Base-by-base conservation (phyloP, 257 asterid genomes). In the Capsicum rhomboideum region DNA sequence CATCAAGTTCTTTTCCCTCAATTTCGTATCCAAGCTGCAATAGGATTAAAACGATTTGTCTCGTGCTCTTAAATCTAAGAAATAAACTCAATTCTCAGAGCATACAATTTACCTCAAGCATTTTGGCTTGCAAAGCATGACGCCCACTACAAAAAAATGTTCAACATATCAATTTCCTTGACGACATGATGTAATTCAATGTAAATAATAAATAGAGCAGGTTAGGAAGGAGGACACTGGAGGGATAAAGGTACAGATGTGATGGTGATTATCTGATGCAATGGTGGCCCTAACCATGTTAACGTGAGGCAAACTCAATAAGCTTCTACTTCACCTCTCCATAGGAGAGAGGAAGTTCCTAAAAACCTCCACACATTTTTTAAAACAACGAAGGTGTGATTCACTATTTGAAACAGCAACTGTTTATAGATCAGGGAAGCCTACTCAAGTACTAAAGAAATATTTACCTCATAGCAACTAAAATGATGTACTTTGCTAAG, bases 61-160 rank as follows among this genome's bases (percentile, higher is more conserved):
- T 77, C 58, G 12, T 77, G 63, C 63, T 50, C 63, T 9, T 26
- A 77, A 28, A 50, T 16, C 1, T 50, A 77, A 28, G 46, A 50
- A 77, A 77, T 17, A 58, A 82, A 42, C 17, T 71, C 55, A 46
- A 28, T 9, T 26, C 28, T n/a, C 63, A 28, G 46, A 34, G 85
- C 79, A 85, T 84, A 55, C 83, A 82, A 83, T 84, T 79, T 85
- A 95, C 99, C 98, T 95, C 98, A 89, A 91, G 63, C 90, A 95
- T 92, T 89, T 95, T 95, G 75, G 95, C 90, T 90, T 92, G 93
- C 92, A 95, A 84, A 91, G 99, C 99, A 96, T 93, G 98, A 44
- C 99, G 97, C 52, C 98, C 99, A 90, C 98, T 96, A 94, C 82
- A 83, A 42, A 88, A 84, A 85, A 68, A 89, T 10, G 66, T 61